Conservation (phyloP, 768 basidiomycete genomes). For the Suillus bovinus region DNA sequence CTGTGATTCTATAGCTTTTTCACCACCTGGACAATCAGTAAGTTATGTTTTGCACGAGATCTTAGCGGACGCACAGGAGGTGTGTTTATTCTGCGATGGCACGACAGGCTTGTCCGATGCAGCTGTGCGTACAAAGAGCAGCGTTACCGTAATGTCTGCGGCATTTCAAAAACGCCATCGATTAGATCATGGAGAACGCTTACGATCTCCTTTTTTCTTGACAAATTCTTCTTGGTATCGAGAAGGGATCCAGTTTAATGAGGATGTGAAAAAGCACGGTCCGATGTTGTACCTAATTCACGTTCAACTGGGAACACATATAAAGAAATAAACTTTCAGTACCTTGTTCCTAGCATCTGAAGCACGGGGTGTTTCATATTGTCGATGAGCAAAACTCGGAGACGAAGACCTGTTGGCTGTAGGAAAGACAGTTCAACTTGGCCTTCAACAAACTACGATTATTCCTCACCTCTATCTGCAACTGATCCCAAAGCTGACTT, state of each 20-base stretch:
- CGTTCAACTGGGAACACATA: background rate
- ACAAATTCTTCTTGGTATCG: slow-evolving; percentile 50
- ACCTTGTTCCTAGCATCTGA: slow-evolving; percentile 54
- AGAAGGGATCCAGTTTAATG: slow-evolving; percentile 58
- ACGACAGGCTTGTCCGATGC: slow-evolving; percentile 30
- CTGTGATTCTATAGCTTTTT: slow-evolving; percentile 13
- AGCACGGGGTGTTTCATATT: slow-evolving; percentile 46
- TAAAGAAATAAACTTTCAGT: slow-evolving; percentile 7
- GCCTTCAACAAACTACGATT: background rate
- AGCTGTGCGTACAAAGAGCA: slow-evolving; percentile 43
- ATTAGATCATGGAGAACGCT: slow-evolving; percentile 15
- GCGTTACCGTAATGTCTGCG: slow-evolving; percentile 49
- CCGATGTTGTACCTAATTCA: slow-evolving; percentile 45
- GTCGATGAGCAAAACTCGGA: slow-evolving; percentile 41
- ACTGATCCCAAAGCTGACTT: slow-evolving; percentile 20
- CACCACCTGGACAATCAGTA: slow-evolving; percentile 16
- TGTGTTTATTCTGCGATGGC: slow-evolving; percentile 19
- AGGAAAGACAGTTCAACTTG: background rate
- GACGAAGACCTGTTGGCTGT: slow-evolving; percentile 18
- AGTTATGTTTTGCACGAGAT: background rate
- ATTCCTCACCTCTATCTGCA: slow-evolving; percentile 19
- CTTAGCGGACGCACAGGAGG: background rate
- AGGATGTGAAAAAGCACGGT: slow-evolving; percentile 57
- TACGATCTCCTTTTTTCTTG: slow-evolving; percentile 46
- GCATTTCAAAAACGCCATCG: background rate